A percentile compares a stretch with the other conserved stretches of the same genome.
These are phyloP conservation scores for Taphrina sp. DNA, from an alignment of 1,139 yeast species.

Conservation along the genomic window DNA sequence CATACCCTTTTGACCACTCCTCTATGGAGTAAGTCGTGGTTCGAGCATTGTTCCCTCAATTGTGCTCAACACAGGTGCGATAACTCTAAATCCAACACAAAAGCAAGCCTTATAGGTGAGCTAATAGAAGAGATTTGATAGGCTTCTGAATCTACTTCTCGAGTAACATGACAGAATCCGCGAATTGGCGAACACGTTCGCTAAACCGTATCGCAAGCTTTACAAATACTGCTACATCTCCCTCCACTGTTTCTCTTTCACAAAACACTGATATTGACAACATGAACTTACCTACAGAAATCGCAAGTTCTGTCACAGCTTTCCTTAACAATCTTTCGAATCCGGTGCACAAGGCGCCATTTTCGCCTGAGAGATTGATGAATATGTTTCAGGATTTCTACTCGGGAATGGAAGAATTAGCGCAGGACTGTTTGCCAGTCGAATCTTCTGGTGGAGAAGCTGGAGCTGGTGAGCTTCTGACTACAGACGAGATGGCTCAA, in stretches of 20 bases:
- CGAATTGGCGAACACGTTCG: conserved; percentile 11
- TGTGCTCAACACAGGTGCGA: too few relatives aligned
- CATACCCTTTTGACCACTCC: too few relatives aligned
- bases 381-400: conserved; percentile 30
- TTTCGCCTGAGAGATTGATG: conserved; percentile 22
- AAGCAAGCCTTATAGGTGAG: too few relatives aligned
- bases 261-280: conserved; percentile 1
- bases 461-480: conserved; percentile 17
- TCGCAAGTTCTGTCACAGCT: conserved; percentile 7
- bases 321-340: conserved; percentile 23
- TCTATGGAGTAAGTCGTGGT: too few relatives aligned
- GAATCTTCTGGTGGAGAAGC: background rate
- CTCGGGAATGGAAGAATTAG: conserved; percentile 15
- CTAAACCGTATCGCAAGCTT: conserved; percentile 17
- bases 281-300: conserved; percentile 14
- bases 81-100: too few relatives aligned
- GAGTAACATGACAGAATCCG: background rate
- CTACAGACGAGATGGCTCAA: conserved; percentile 12
- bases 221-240: background rate
- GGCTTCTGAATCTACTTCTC: too few relatives aligned
- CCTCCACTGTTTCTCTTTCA: too few relatives aligned
- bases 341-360: conserved; percentile 28
- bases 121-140: too few relatives aligned
- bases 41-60: too few relatives aligned
- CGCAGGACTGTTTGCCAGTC: conserved; percentile 14